Evolutionary conservation across 108 stramenopile genomes (phyloP).

Genomic region (Pelagomonas calceolata): DNA sequence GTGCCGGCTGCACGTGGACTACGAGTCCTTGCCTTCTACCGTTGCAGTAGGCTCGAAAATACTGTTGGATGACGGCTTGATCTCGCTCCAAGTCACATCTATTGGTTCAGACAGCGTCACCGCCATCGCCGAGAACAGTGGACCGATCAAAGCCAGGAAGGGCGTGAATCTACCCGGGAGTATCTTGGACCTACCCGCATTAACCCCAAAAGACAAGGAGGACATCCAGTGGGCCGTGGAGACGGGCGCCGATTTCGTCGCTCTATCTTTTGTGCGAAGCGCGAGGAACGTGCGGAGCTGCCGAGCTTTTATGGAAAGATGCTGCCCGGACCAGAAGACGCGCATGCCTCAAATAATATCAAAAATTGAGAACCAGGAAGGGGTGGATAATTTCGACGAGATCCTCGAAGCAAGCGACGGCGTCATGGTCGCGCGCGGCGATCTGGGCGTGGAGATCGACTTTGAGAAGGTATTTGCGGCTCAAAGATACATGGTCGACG

Average conservation of each 20-base stretch:
- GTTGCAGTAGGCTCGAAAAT: conserved; percentile 44
- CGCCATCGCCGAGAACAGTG: conserved; percentile 51
- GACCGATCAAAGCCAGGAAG: conserved; percentile 57
- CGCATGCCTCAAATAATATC: conserved; percentile 56
- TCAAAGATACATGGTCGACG: conserved; percentile 77
- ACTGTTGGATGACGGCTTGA: conserved; percentile 69
- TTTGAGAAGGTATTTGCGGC: conserved; percentile 69
- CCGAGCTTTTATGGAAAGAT: conserved; percentile 53
- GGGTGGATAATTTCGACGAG: conserved; percentile 66
- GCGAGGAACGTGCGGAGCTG: conserved; percentile 61
- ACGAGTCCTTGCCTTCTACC: conserved; percentile 55
- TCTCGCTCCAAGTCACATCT: conserved; percentile 48
- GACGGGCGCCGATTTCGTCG: conserved; percentile 64
- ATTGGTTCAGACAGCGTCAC: conserved; percentile 33
- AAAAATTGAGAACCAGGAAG: conserved; percentile 82
- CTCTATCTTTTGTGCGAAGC: conserved; percentile 73
- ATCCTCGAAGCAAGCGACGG: conserved; percentile 61
- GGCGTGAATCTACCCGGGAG: conserved; percentile 69
- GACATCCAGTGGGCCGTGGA: conserved; percentile 62
- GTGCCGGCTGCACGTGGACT: conserved; percentile 57
- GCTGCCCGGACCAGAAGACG: conserved; percentile 39
- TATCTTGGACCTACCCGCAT: conserved; percentile 63
- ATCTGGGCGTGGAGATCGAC: conserved; percentile 73
- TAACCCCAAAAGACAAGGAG: conserved; percentile 70
- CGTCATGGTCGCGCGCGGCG: conserved; percentile 78